Conservation (phyloP, 345 rosid genomes). For the Sisymbrium altissimum region DNA sequence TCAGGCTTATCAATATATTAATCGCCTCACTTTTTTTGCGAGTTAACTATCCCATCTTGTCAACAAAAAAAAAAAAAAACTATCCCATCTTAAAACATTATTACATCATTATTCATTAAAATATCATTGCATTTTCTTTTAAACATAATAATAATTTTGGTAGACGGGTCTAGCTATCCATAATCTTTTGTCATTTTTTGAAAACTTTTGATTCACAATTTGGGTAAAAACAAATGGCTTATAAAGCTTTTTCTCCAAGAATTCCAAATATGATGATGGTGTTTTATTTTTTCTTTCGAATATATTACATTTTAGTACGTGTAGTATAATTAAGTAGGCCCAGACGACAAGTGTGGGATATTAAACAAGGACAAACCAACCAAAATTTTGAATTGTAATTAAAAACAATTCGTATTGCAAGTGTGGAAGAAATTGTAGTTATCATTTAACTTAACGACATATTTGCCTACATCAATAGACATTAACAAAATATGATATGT, state of each 20-base stretch:
- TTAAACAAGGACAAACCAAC: background rate
- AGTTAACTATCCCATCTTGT: no score
- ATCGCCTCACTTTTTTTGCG: background rate
- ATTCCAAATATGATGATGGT: constrained; percentile 5
- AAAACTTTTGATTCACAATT: background rate
- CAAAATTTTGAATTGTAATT: constrained; percentile 6
- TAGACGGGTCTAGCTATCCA: no score
- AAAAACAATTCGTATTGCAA: constrained; percentile 17
- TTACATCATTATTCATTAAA: background rate
- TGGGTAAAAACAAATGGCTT: background rate
- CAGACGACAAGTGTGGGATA: constrained; percentile 12
- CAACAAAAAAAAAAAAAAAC: no score
- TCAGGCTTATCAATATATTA: background rate
- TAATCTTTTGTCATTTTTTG: background rate
- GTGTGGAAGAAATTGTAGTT: background rate
- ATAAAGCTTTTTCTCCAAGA: background rate
- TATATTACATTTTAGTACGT: background rate
- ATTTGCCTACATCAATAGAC: constrained; percentile 14
- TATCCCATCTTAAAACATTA: background rate
- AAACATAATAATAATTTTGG: background rate
- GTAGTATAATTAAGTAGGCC: constrained; percentile 9
- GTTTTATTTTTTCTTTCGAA: background rate
- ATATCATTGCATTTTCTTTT: no score
- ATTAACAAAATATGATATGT: constrained; percentile 4
- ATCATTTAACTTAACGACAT: constrained; percentile 19